Evolutionary conservation across 2,329 filamentous ascomycete species (phyloP), one percentile per base, ranked within the genome.

Genomic region (Aureobasidium sp.): DNA sequence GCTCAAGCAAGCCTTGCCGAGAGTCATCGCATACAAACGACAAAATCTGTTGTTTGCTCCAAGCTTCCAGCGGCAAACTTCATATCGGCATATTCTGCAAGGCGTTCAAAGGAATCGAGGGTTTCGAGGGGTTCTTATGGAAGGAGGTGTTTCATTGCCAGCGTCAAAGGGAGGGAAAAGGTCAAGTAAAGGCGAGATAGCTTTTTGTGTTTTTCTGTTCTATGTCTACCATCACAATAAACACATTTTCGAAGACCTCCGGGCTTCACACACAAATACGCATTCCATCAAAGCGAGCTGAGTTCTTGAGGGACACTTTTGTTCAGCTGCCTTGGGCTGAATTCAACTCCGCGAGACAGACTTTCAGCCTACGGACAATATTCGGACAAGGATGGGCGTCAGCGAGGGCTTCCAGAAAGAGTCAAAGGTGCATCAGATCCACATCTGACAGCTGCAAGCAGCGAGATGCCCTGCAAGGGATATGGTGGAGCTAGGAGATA

Each of bases 121-220:
- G 29, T 59, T 24, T 29, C 36, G 10, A 24, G 32, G 43, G 26
- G 29, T 6, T 20, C 27, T 34, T 3, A 44, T 29, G 47, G 47
- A 15, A 13, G 20, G 20, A 20, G 32, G 53, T 55, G 50, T 43
- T 27, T 55, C 50, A 27, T 50, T 41, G 9, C n/a, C 34, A 9
- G 39, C 10, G 37, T 4, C 3, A 27, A 47, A 59, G 27, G n/a
- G 1, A 10, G 43, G 52, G 27, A 47, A 27, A 27, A 59, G 55
- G 55, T 59, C 55, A 59, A 59, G 55, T 59, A 59, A 20, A 47
- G 20, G 52, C 39, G 52, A 56, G 52, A 56, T 56, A 56, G 52
- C 52, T 56, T 39, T 39, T 56, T 13, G 37, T 44, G 24, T n/a
- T 56, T 34, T 44, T 37, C 13, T 55, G 13, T 46, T 26, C 24